These are phyloP conservation scores for Aspergillus nomiae DNA, from an alignment of 2,329 filamentous ascomycete species.

Conservation along the genomic window DNA sequence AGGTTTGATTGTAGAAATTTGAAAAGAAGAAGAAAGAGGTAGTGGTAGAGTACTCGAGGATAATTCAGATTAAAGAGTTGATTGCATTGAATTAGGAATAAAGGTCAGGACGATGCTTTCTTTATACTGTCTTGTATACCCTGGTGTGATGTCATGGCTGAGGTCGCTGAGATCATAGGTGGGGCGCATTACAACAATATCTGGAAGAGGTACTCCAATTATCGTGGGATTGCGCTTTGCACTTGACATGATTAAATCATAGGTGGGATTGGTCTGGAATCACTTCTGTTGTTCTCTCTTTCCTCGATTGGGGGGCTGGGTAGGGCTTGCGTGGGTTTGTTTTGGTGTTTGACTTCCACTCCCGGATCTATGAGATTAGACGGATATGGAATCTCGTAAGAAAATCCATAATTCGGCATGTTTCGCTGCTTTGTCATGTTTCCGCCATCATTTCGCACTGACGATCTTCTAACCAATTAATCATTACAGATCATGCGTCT, in stretches of 20 bases:
- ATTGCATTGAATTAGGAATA: not conserved
- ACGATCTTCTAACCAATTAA: not conserved
- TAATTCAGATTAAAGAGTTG: conserved; percentile 1
- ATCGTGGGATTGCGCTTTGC: not conserved
- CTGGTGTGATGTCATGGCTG: conserved; percentile 15
- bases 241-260: not conserved
- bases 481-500: not conserved
- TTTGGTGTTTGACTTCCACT: not conserved
- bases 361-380: not conserved
- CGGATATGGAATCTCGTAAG: not conserved
- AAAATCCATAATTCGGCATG: not conserved
- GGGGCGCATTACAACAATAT: conserved; percentile 9
- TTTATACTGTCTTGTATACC: conserved; percentile 12
- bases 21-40: not conserved
- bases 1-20: not conserved
- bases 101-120: conserved; percentile 6
- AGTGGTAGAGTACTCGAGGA: not conserved
- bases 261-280: not conserved
- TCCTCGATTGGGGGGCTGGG: not conserved
- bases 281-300: not conserved
- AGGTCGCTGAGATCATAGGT: conserved; percentile 24
- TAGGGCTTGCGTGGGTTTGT: not conserved
- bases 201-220: not conserved
- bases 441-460: not conserved
- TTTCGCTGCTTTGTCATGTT: not conserved